phyloP scores from a whole-genome alignment of 2,329 filamentous ascomycete genomes.

The Diaporthe batatas region DNA sequence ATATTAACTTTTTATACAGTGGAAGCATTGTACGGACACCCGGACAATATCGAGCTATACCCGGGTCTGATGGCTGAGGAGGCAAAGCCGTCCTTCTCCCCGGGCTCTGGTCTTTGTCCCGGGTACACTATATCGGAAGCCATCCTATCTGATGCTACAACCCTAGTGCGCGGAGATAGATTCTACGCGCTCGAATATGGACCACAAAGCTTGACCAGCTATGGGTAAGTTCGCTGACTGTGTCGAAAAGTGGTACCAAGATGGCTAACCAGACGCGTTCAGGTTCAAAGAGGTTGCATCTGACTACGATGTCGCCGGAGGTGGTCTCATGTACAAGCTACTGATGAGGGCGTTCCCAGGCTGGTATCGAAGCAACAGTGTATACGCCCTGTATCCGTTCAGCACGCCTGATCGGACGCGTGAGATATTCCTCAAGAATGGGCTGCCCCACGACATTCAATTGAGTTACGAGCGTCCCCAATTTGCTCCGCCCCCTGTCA shows the following conservation, averaged over 20 bases:
- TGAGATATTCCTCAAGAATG: background rate
- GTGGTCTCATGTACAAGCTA: constrained; percentile 7
- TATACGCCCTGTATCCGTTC: constrained; percentile 12
- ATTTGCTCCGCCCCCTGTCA: background rate
- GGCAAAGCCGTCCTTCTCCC: background rate
- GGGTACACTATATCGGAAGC: constrained; percentile 18
- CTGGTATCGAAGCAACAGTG: constrained; percentile 12
- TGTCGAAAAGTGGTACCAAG: background rate
- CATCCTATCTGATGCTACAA: constrained; percentile 6
- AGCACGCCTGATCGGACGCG: background rate
- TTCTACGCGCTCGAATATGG: constrained; percentile 22
- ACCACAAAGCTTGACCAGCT: constrained; percentile 14
- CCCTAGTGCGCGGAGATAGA: constrained; percentile 6
- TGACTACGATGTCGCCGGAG: constrained; percentile 8
- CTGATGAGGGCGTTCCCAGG: constrained; percentile 13
- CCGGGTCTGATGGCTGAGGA: constrained; percentile 4
- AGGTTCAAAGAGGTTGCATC: constrained; percentile 19
- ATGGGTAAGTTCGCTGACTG: background rate
- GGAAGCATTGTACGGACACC: constrained; percentile 10
- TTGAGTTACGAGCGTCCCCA: background rate
- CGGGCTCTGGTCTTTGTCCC: constrained; percentile 1
- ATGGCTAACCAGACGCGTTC: background rate
- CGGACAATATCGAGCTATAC: constrained; percentile 14
- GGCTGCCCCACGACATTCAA: background rate
- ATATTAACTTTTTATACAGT: background rate